Evolutionary conservation across 2,329 filamentous ascomycete species (phyloP), one percentile per base, ranked within the genome.

Genomic region (Ophiostoma montium): DNA sequence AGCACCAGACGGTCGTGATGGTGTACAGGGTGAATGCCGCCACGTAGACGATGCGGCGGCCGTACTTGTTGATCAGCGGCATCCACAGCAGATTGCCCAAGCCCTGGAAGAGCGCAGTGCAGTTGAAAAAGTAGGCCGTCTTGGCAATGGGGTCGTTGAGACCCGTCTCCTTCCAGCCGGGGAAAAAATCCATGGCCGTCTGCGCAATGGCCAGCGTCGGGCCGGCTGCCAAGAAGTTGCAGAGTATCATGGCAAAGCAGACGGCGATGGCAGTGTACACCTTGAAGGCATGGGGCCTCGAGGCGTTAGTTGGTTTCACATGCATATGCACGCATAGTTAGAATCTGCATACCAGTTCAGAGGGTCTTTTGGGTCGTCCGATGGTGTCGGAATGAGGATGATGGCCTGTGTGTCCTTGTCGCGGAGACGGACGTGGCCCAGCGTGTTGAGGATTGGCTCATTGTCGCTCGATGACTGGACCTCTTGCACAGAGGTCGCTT

Each of bases 201-300:
- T 65, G 56, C 11, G 70, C 60, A 36, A 77, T 70, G 48, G 70
- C 71, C 30, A 76, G 68, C 3, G 68, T 67, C 3, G 74, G 73
- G 0, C 69, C 74, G n/a, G 72, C 74, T 0, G 73, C 72, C 5
- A 77, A 60, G 54, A 76, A 76, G 58, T 76, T 77, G 61, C 67
- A 73, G 59, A 76, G 66, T 52, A 74, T 64, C 63, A 77, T 75
- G 47, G 73, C 71, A 3, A 70, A 52, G 57, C 70, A 75, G 32
- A 75, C 66, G 13, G 74, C 60, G 44, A 62, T 57, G 9, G 72
- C 71, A 35, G 70, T 70, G 57, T 73, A 76, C 52, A 67, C 65
- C 46, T 73, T 71, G 54, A 69, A 71, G 55, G 47, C 12, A 12
- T 19, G 6, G 1, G n/a, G 43, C 43, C 47, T 53, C 16, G 8